Evolutionary conservation across 257 asterid genomes (phyloP).

Genomic region (Rhazya stricta): DNA sequence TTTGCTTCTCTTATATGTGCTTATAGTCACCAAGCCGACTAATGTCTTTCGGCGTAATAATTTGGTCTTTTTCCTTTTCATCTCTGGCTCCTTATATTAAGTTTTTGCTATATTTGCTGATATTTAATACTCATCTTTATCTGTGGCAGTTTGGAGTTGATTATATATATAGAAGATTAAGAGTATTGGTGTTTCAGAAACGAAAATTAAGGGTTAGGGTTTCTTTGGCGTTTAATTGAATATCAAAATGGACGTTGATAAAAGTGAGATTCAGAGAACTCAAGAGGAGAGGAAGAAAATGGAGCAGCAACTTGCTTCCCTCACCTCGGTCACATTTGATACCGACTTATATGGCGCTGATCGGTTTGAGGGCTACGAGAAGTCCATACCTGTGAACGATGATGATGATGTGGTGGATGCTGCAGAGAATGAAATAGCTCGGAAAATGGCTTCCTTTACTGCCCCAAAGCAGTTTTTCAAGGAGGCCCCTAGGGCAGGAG

Average conservation of each 20-base stretch:
- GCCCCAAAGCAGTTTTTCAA: conserved; percentile 72
- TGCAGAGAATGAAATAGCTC: conserved; percentile 64
- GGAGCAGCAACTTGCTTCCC: conserved; percentile 87
- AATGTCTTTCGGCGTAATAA: neutral
- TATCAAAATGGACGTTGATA: conserved; percentile 40
- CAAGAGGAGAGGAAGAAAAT: conserved; percentile 79
- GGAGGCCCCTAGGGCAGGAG: conserved; percentile 65
- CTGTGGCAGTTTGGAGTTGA: neutral
- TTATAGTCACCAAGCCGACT: neutral
- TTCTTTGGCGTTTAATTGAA: neutral
- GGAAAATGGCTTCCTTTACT: conserved; percentile 73
- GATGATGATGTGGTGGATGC: conserved; percentile 59
- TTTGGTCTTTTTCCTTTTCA: neutral
- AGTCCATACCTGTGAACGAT: conserved; percentile 73
- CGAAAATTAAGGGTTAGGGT: neutral
- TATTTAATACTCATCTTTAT: neutral
- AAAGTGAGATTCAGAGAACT: conserved; percentile 55
- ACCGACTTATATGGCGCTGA: conserved; percentile 58
- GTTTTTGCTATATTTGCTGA: neutral
- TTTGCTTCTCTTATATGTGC: neutral
- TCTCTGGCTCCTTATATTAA: neutral
- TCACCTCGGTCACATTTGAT: conserved; percentile 64
- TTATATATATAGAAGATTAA: neutral
- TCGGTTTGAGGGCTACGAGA: conserved; percentile 72
- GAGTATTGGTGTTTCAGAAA: neutral